Percentiles rank a stretch among this genome's conserved stretches.
These are phyloP conservation scores for Avena eriantha DNA, from an alignment of 176 grass and related monocot genomes.

Conservation along the genomic window DNA sequence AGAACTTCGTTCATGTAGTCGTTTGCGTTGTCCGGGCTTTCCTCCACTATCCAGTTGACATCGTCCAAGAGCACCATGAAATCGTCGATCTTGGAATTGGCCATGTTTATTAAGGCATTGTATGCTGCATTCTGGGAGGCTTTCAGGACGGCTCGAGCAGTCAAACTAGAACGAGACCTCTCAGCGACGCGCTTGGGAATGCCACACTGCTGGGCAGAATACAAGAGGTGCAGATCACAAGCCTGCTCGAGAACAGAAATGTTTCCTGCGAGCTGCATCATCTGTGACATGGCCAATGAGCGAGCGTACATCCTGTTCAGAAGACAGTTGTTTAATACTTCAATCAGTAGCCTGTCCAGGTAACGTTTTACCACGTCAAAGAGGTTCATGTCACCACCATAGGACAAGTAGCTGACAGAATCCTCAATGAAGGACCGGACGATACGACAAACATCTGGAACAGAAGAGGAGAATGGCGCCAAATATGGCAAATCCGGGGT, in stretches of 20 bases:
- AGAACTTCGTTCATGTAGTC: constrained; percentile 93
- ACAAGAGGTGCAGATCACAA: constrained; percentile 67
- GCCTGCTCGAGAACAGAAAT: constrained; percentile 73
- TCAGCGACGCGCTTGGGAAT: constrained; percentile 69
- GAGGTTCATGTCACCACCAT: constrained; percentile 60
- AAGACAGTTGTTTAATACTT: constrained; percentile 78
- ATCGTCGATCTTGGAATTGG: constrained; percentile 86
- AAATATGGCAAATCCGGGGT: constrained; percentile 79
- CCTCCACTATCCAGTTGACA: constrained; percentile 84
- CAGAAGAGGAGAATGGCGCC: constrained; percentile 77
- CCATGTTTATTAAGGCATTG: constrained; percentile 70
- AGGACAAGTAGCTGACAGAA: constrained; percentile 85
- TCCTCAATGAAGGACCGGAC: constrained; percentile 88
- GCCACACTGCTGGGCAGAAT: constrained; percentile 68
- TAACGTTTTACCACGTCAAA: constrained; percentile 74
- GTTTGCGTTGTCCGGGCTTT: constrained; percentile 73
- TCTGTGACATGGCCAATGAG: constrained; percentile 64
- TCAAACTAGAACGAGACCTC: constrained; percentile 65
- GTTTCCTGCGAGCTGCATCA: constrained; percentile 91
- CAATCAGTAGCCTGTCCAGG: constrained; percentile 87
- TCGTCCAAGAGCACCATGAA: constrained; percentile 71
- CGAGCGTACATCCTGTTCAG: constrained; percentile 79
- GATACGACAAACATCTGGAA: constrained; percentile 73
- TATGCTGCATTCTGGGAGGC: constrained; percentile 89
- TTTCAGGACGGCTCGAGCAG: constrained; percentile 81